These are phyloP conservation scores for Rosa chinensis DNA, from an alignment of 306 rosid genomes.

Conservation along the genomic window DNA sequence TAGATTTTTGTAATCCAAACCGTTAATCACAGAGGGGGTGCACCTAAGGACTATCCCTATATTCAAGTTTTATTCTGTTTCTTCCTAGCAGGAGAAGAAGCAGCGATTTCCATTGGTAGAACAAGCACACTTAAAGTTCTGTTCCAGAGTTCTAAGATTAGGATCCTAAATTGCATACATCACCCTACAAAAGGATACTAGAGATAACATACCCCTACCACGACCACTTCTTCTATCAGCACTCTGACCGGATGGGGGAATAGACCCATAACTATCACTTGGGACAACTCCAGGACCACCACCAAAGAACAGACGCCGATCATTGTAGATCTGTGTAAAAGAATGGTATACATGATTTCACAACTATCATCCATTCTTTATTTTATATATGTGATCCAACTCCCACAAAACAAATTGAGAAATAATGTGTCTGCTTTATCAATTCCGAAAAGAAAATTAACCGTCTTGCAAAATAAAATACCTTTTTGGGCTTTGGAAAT, in stretches of 20 bases:
- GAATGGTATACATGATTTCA: constrained; percentile 21
- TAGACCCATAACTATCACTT: constrained; percentile 67
- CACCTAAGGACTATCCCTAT: not conserved
- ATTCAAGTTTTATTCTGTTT: not conserved
- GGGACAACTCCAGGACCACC: constrained; percentile 88
- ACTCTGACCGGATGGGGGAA: constrained; percentile 53
- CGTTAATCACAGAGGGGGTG: not conserved
- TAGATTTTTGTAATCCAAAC: not conserved
- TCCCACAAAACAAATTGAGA: not conserved
- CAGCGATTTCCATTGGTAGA: not conserved
- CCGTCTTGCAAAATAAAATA: constrained; percentile 6
- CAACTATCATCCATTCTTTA: not conserved
- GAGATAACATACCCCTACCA: constrained; percentile 76
- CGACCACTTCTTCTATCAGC: constrained; percentile 75
- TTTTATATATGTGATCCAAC: not conserved
- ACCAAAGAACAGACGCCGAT: constrained; percentile 85
- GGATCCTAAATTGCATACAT: not conserved
- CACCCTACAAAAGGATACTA: not conserved
- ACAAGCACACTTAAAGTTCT: not conserved
- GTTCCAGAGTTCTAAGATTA: not conserved
- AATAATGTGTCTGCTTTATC: not conserved
- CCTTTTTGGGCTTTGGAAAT: constrained; percentile 99
- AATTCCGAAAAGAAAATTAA: not conserved
- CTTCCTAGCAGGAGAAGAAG: not conserved
- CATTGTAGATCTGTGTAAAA: constrained; percentile 76